Evolutionary conservation across 1,284 basidiomycete genomes (phyloP).

Genomic region (Tausonia pullulans): DNA sequence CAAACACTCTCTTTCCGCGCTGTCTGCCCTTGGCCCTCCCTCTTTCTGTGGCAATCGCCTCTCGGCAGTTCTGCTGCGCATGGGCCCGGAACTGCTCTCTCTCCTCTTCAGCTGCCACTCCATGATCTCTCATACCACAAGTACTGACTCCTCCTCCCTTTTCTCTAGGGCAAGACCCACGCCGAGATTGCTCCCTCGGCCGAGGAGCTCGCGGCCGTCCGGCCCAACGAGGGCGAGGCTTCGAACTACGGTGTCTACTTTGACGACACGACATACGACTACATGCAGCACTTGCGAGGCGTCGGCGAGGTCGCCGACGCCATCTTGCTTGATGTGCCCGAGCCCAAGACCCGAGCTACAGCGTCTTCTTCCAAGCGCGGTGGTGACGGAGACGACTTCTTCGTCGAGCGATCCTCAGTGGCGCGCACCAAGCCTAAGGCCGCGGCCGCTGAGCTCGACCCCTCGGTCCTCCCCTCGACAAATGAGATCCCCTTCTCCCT

Average conservation of each 20-base stretch:
- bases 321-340: background rate
- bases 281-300: conserved; percentile 88
- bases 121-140: background rate
- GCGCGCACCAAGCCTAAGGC: background rate
- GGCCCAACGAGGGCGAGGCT: conserved; percentile 63
- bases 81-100: background rate
- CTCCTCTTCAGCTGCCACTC: background rate
- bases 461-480: conserved; percentile 57
- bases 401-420: conserved; percentile 20
- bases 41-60: too few species aligned
- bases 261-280: conserved; percentile 97
- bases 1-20: too few species aligned
- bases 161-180: conserved; percentile 56
- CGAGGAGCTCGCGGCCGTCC: conserved; percentile 20
- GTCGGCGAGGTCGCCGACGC: conserved; percentile 43
- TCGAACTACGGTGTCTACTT: conserved; percentile 83
- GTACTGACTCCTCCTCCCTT: conserved; percentile 4
- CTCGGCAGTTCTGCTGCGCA: too few species aligned
- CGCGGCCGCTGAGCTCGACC: conserved; percentile 36
- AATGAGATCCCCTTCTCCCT: conserved; percentile 57
- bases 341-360: too few species aligned
- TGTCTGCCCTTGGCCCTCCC: too few species aligned
- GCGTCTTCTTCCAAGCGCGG: conserved; percentile 27
- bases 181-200: conserved; percentile 43
- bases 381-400: background rate